phyloP scores from a whole-genome alignment of 1,284 basidiomycete species.

The Taiwanofungus camphoratus region DNA sequence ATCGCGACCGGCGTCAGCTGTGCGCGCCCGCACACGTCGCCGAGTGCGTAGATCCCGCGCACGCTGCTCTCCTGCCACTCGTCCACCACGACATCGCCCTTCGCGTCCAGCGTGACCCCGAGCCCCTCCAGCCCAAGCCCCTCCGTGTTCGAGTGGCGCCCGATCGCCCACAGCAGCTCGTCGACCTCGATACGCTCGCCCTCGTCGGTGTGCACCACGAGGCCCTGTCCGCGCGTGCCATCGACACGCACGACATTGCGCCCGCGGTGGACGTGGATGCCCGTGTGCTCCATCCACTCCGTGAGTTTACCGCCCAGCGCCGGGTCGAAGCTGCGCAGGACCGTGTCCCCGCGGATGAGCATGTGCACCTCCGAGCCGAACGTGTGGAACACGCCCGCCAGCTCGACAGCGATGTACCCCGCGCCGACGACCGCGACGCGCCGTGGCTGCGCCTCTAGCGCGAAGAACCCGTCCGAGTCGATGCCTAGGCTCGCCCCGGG shows the following conservation, averaged over 20 bases:
- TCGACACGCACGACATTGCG: slow-evolving; percentile 77
- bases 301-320: slow-evolving; percentile 82
- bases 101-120: slow-evolving; percentile 72
- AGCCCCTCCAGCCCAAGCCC: slow-evolving; percentile 74
- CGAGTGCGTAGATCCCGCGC: slow-evolving; percentile 75
- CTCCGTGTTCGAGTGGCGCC: slow-evolving; percentile 78
- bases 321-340: slow-evolving; percentile 92
- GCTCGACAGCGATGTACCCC: slow-evolving; percentile 96
- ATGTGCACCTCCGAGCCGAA: slow-evolving; percentile 90
- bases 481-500: slow-evolving; percentile 91
- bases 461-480: slow-evolving; percentile 96
- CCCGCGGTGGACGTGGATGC: slow-evolving; percentile 81
- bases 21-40: slow-evolving; percentile 90
- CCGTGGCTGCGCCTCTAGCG: slow-evolving; percentile 84
- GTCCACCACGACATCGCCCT: slow-evolving; percentile 85
- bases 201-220: slow-evolving; percentile 66
- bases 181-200: slow-evolving; percentile 85
- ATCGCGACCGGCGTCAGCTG: slow-evolving; percentile 98
- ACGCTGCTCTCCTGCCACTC: slow-evolving; percentile 87
- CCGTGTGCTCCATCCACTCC: slow-evolving; percentile 94
- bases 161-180: slow-evolving; percentile 91
- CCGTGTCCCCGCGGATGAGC: slow-evolving; percentile 84
- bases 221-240: slow-evolving; percentile 58
- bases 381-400: slow-evolving; percentile 85
- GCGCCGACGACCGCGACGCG: slow-evolving; percentile 93